Base-by-base conservation (phyloP, 2,329 filamentous ascomycete species). In the Fusarium circinatum region DNA sequence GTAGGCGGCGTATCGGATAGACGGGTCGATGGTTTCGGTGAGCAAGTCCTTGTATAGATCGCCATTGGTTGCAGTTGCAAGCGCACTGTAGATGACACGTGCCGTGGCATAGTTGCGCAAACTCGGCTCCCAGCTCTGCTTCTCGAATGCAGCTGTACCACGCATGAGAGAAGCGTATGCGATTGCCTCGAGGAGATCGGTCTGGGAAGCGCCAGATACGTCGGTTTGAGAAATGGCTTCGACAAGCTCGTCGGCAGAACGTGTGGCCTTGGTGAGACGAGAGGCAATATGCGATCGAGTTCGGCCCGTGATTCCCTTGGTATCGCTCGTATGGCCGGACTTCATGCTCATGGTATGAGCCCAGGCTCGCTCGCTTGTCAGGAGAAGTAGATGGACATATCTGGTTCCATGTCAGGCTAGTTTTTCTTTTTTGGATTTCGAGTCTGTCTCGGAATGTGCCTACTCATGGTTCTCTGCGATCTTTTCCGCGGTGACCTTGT, bases 341-440 rank as follows among this genome's bases (percentile, higher is more conserved):
- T 97, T 98, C 88, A 98, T 94, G 80, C 93, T 91, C 95, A 98
- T 97, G 65, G 95, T 96, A 82, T 98, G 92, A 42, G 96, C 96
- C 94, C 95, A 98, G 58, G 95, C 94, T 73, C 96, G 90, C 85
- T 99, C 96, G 69, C 95, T 91, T 44, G 91, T 93, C 79, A 98
- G 90, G 64, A 99, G 88, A 38, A 96, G 87, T n/a, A 98, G 87
- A 75, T 93, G 88, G 55, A 92, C 89, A 83, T 91, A 94, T 82
- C 94, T 97, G 76, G 42, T 65, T 39, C 6, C 38, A 32, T 57
- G 54, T 75, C 65, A 76, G 72, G 54, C 73, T 59, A 76, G 71
- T n/a, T n/a, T 28, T n/a, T 11, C 12, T 13, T 39, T 38, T 20
- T n/a, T 51, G 9, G 38, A 32, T 49, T 59, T 61, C 41, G 49